Percentiles rank a stretch among this genome's conserved stretches.
phyloP scores from a whole-genome alignment of 257 asterid species.

The Capsicum baccatum region DNA sequence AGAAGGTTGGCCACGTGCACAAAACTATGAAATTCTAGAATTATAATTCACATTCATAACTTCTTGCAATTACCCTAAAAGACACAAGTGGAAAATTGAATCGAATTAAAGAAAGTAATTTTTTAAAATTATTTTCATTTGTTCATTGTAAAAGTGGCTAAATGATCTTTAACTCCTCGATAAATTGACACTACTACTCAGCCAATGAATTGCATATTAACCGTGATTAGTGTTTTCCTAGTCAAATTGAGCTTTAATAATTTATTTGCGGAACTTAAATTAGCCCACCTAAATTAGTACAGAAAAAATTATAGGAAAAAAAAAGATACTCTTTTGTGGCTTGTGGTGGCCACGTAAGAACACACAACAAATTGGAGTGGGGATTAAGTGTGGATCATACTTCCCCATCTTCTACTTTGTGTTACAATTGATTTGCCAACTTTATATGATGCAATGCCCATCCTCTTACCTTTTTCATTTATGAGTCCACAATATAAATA shows the following conservation, averaged over 20 bases:
- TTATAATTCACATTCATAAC: not conserved
- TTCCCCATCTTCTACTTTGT: slow-evolving; percentile 28
- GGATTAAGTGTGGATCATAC: slow-evolving; percentile 40
- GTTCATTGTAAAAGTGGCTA: too few relatives aligned
- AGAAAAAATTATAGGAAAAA: not conserved
- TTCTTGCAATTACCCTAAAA: not conserved
- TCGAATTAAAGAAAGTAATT: not conserved
- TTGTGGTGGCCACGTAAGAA: slow-evolving; percentile 45
- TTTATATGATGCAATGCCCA: slow-evolving; percentile 24
- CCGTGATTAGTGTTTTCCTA: not conserved
- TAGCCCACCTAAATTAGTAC: not conserved
- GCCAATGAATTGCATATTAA: not conserved
- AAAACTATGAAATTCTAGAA: not conserved
- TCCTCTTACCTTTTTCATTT: slow-evolving; percentile 17
- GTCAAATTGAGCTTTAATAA: slow-evolving; percentile 7
- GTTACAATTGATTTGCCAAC: slow-evolving; percentile 24
- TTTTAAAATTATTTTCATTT: too few relatives aligned
- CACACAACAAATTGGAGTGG: slow-evolving; percentile 26
- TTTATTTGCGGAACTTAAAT: not conserved
- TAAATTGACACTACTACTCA: not conserved
- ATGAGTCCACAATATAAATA: not conserved
- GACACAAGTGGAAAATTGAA: not conserved
- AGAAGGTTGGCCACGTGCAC: slow-evolving; percentile 19
- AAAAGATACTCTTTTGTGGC: slow-evolving; percentile 10
- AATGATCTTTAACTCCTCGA: too few relatives aligned